Base-by-base conservation (phyloP, 116 monocot genomes). In the Posidonia oceanica region DNA sequence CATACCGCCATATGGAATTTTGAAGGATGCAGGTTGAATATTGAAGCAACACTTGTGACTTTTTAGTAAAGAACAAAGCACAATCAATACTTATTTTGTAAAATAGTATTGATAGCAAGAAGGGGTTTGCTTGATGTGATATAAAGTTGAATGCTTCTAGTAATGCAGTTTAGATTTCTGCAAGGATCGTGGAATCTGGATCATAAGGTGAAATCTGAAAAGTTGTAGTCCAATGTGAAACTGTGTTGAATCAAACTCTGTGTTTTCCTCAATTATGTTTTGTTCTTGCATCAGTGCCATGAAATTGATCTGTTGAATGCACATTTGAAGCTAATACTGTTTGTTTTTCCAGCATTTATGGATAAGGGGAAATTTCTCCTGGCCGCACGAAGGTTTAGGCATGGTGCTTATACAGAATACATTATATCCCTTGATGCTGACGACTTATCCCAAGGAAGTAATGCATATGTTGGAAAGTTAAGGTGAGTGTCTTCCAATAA, bases 311-410 rank as follows among this genome's bases (percentile, higher is more conserved):
- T 66, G 20, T 11, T 42, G 66, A 20, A 66, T 66, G 39, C 3
- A 7, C 5, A 18, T 66, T 63, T 41, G 18, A 66, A 66, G 0
- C 5, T 66, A 41, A 41, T 66, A 7, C 3, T 18, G 7, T 20
- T 66, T 39, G 21, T 20, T 58, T 63, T 70, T 82, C 75, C 79
- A 95, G 91, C 78, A 58, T 70, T 84, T 52, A 71, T 72, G 59
- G 95, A 95, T 51, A 79, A 80, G 42, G 94, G 94, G 38, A 94
- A 94, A 72, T 91, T 94, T 81, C 82, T 94, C 42, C 48, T 96
- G 82, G 96, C 87, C 53, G 96, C 96, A 74, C 82, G 84, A 77
- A 84, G 81, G 68, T 68, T 70, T 71, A 86, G 89, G 61, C 85
- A 69, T 87, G 91, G 89, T 64, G 65, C 88, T 14, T 74, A 78